These are phyloP conservation scores for Sugiyamaella floridensis DNA, from an alignment of 805 yeast genomes.

Conservation along the genomic window DNA sequence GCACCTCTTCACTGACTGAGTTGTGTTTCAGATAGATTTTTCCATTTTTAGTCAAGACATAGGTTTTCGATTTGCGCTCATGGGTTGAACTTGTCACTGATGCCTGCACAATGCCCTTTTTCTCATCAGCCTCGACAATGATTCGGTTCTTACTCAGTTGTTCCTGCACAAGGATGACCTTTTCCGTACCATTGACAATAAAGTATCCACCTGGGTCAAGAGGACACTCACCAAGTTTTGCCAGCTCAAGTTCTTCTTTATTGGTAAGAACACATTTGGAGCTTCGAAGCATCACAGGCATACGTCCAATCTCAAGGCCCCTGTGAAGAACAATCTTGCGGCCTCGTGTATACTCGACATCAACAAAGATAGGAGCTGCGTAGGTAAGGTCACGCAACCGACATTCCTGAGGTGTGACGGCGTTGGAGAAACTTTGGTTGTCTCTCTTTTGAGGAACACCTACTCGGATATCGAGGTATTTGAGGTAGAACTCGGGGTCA, in stretches of 20 bases:
- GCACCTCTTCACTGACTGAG: conserved; percentile 90
- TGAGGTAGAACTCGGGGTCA: conserved; percentile 92
- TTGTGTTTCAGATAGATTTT: conserved; percentile 89
- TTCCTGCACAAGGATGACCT: conserved; percentile 93
- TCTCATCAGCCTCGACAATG: conserved; percentile 95
- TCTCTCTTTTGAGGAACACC: conserved; percentile 47
- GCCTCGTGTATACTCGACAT: conserved; percentile 95
- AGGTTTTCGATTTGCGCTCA: conserved; percentile 95
- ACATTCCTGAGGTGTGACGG: conserved; percentile 79
- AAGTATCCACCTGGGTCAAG: conserved; percentile 98
- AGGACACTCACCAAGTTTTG: conserved; percentile 85
- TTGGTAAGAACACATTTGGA: conserved; percentile 84
- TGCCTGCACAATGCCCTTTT: conserved; percentile 91
- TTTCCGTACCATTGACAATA: conserved; percentile 89
- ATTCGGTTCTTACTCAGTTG: conserved; percentile 95
- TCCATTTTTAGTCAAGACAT: conserved; percentile 86
- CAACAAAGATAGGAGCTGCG: conserved; percentile 92
- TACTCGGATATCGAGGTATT: conserved; percentile 86
- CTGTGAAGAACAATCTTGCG: conserved; percentile 82
- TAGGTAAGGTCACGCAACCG: conserved; percentile 89
- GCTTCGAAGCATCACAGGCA: conserved; percentile 97
- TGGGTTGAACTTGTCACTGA: conserved; percentile 97
- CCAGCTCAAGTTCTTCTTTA: conserved; percentile 77
- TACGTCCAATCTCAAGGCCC: conserved; percentile 90
- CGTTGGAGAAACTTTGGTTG: conserved; percentile 24